A percentile compares a stretch with the other conserved stretches of the same genome.
These are phyloP conservation scores for Backusella luteola DNA, from an alignment of 192 early-diverging fungal genomes.

Conservation along the genomic window DNA sequence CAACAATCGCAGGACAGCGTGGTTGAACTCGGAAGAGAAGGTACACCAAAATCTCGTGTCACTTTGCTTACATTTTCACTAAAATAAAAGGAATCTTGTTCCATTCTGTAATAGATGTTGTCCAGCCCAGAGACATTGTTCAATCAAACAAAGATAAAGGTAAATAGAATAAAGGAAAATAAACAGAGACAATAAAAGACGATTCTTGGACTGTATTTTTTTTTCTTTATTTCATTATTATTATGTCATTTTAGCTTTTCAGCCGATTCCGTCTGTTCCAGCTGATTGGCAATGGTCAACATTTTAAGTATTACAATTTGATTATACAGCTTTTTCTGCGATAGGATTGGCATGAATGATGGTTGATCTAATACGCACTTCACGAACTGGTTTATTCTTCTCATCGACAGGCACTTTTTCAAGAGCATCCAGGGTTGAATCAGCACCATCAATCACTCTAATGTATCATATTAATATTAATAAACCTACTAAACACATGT, in stretches of 20 bases:
- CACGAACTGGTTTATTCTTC: constrained; percentile 77
- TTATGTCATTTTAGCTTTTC: not conserved
- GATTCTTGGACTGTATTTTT: not conserved
- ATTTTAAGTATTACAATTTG: constrained; percentile 3
- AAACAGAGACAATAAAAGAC: not conserved
- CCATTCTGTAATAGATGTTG: not conserved
- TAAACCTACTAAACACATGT: not conserved
- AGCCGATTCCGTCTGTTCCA: constrained; percentile 11
- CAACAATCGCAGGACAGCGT: constrained; percentile 24
- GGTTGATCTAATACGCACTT: constrained; percentile 68
- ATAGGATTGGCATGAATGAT: constrained; percentile 96
- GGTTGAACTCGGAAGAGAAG: constrained; percentile 25
- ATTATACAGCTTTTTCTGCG: constrained; percentile 56
- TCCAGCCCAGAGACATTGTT: not conserved
- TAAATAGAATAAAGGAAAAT: not conserved
- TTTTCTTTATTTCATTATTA: not conserved
- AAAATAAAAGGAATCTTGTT: not conserved
- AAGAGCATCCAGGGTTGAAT: constrained; percentile 78
- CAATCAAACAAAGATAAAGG: not conserved
- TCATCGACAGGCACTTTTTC: constrained; percentile 86
- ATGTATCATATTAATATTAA: constrained; percentile 9
- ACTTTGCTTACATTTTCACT: not conserved
- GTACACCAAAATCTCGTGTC: constrained; percentile 3
- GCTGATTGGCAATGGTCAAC: constrained; percentile 21
- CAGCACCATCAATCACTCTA: constrained; percentile 83